Conservation (phyloP, 306 rosid species). For the Sechiopsis laciniata region DNA sequence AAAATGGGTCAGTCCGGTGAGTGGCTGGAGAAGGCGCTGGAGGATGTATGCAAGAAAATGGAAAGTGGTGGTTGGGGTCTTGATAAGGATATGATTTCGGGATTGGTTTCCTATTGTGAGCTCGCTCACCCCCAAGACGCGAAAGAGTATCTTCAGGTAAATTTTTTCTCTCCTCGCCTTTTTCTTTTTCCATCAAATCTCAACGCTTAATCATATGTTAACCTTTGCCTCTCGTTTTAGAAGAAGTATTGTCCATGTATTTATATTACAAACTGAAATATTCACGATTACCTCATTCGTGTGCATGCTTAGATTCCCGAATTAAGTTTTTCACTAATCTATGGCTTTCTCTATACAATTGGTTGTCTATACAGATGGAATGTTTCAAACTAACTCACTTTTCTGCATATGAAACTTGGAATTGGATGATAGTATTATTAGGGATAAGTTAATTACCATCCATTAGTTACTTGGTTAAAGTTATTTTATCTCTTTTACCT, state of each 20-base stretch:
- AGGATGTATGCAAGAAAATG: constrained; percentile 55
- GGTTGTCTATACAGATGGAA: background rate
- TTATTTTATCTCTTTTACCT: too few relatives aligned
- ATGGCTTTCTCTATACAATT: background rate
- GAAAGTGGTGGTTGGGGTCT: constrained; percentile 61
- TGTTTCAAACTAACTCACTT: background rate
- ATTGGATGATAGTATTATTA: too few relatives aligned
- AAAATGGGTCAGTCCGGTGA: constrained; percentile 57
- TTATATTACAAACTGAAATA: background rate
- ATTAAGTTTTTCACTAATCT: background rate
- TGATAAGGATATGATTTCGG: constrained; percentile 74
- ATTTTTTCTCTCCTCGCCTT: constrained; percentile 7
- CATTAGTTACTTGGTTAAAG: too few relatives aligned
- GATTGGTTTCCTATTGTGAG: constrained; percentile 86
- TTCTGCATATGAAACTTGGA: background rate
- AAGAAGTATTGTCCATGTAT: background rate
- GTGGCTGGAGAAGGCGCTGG: constrained; percentile 88
- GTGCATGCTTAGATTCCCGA: background rate
- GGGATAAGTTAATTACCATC: too few relatives aligned
- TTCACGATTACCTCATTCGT: background rate
- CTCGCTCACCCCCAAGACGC: constrained; percentile 81
- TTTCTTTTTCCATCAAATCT: background rate
- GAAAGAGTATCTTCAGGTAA: constrained; percentile 85
- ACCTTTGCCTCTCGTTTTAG: background rate
- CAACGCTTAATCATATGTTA: background rate